Evolutionary conservation across 2,329 filamentous ascomycete species (phyloP).

Genomic region (Colletotrichum magnum): DNA sequence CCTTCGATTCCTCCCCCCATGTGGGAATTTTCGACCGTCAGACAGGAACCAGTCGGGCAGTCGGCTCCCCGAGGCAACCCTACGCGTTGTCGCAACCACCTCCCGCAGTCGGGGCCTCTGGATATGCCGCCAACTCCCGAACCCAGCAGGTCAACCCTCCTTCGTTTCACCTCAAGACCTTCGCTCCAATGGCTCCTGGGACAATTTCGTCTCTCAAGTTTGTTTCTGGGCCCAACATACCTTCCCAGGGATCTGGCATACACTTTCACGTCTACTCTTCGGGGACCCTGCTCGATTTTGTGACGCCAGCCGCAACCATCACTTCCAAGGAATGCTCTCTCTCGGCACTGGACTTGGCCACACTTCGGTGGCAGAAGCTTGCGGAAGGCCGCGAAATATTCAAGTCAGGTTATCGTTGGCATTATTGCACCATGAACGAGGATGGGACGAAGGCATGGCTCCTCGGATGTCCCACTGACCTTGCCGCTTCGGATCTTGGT

Average conservation of each 20-base stretch:
- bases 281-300: conserved; percentile 91
- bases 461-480: conserved; percentile 89
- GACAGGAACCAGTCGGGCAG: conserved; percentile 55
- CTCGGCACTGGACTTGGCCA: conserved; percentile 88
- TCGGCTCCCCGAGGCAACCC: conserved; percentile 65
- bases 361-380: conserved; percentile 93
- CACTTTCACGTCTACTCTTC: conserved; percentile 98
- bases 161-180: conserved; percentile 77
- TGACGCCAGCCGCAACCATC: conserved; percentile 91
- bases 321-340: conserved; percentile 90
- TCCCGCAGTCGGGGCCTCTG: conserved; percentile 70
- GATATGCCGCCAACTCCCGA: conserved; percentile 77
- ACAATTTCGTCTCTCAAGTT: conserved; percentile 93
- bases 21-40: conserved; percentile 67
- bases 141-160: conserved; percentile 77
- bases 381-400: conserved; percentile 96
- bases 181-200: conserved; percentile 88
- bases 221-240: conserved; percentile 86
- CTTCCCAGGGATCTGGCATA: conserved; percentile 89
- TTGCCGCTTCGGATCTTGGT: conserved; percentile 73
- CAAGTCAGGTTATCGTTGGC: conserved; percentile 92
- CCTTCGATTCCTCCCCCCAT: conserved; percentile 80
- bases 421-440: conserved; percentile 96
- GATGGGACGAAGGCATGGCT: conserved; percentile 98
- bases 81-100: conserved; percentile 63